Conservation (phyloP, 495 filamentous ascomycete species). For the Penicillium soppii region DNA sequence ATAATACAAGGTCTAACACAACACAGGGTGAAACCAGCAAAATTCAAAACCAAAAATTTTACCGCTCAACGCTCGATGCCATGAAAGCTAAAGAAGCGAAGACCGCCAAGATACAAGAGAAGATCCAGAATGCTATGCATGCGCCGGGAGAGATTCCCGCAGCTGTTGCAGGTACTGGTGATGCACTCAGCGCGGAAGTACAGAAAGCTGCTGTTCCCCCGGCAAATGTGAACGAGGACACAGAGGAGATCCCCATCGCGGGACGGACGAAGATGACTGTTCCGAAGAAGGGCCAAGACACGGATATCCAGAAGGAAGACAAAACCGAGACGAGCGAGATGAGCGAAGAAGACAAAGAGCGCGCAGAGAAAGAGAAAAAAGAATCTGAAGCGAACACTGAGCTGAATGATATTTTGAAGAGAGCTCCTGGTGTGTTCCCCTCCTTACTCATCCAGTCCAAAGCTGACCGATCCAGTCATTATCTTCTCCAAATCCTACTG, state of each 20-base stretch:
- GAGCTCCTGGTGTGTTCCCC: conserved; percentile 66
- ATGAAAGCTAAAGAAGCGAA: conserved; percentile 43
- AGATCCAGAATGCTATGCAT: conserved; percentile 33
- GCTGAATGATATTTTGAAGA: conserved; percentile 75
- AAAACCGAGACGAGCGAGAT: not conserved
- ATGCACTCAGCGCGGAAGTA: conserved; percentile 44
- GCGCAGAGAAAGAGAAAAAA: conserved; percentile 12
- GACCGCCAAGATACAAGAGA: conserved; percentile 25
- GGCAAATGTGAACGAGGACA: conserved; percentile 29
- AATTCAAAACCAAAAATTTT: conserved; percentile 50
- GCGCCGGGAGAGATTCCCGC: conserved; percentile 32
- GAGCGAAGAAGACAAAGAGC: conserved; percentile 24
- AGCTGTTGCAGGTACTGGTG: conserved; percentile 15
- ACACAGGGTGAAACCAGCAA: conserved; percentile 41
- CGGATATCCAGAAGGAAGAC: conserved; percentile 1
- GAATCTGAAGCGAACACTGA: conserved; percentile 50
- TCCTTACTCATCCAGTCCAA: not conserved
- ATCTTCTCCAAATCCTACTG: conserved; percentile 97
- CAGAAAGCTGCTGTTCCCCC: conserved; percentile 50
- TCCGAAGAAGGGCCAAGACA: conserved; percentile 41
- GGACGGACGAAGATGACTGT: conserved; percentile 64
- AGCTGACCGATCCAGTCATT: conserved; percentile 59
- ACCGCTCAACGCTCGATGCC: conserved; percentile 48
- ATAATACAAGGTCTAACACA: too few relatives aligned
- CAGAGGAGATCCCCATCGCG: conserved; percentile 57